Base-by-base conservation (phyloP, 1,139 yeast species). In the Zygosaccharomyces pseudobailii region DNA sequence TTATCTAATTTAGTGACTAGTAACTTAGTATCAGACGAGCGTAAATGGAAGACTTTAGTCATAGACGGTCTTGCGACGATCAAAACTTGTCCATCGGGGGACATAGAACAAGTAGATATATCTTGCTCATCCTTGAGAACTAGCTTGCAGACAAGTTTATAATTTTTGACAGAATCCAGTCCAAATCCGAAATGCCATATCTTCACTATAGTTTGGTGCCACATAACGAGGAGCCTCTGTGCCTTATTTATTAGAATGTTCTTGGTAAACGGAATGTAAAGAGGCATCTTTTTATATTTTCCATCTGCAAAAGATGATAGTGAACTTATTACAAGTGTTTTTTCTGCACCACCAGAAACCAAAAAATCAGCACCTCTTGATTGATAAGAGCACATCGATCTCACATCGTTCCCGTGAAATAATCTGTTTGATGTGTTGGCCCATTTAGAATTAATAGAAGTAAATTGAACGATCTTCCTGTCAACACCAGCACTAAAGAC, bases 401-500 rank as follows among this genome's bases (percentile, higher is more conserved):
- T 80, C 35, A 92, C 81, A 68, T 92, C 98, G 62, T 89, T 89
- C 39, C 95, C 81, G 66, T 92, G 97, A 55, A 90, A 74, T 49
- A 90, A 73, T 59, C 96, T 75, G 65, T 83, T 87, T 47, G 82
- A 78, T 55, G 82, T 76, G 58, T 81, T 84, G n/a, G 86, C 78
- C 98, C 98, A 92, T 63, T 82, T 81, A 60, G 57, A 22, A 35
- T 51, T 19, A 41, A 37, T 19, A 45, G n/a, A 3, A 10, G 71
- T 58, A 45, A 67, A 72, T 57, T 76, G 80, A 61, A 81, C 87
- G 45, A 92, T 88, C 62, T 89, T 89, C 60, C 97, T 78, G 65
- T 94, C 98, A 38, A 94, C 92, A 60, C 98, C 97, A 6, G 95
- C 95, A 36, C 95, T 79, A 66, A 87, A 92, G 8, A 94, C 73